These are phyloP conservation scores for Chlorophyllum brunneum DNA, from an alignment of 768 basidiomycete genomes.

Conservation along the genomic window DNA sequence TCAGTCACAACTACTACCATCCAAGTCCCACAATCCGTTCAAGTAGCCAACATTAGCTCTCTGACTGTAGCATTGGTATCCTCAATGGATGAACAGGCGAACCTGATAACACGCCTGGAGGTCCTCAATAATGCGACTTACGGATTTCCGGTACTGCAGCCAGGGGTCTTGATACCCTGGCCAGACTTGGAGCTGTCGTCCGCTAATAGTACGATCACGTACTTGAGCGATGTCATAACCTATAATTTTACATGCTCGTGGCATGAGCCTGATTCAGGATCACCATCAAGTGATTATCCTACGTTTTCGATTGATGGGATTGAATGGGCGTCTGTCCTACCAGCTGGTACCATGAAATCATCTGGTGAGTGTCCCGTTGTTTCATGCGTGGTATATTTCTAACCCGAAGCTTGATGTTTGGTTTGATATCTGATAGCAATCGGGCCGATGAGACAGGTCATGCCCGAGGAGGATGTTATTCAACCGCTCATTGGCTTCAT, in stretches of 20 bases:
- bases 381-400: no score
- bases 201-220: neutral
- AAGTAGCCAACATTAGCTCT: no score
- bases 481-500: no score
- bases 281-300: neutral
- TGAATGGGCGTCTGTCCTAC: neutral
- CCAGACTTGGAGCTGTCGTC: neutral
- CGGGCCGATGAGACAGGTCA: no score
- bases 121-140: neutral
- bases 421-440: no score
- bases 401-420: no score
- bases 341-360: neutral
- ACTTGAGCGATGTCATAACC: neutral
- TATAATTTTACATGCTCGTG: neutral
- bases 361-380: no score
- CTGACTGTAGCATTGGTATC: no score
- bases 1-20: neutral
- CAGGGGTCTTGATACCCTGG: neutral
- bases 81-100: neutral
- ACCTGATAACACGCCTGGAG: neutral
- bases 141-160: neutral
- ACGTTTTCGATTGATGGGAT: neutral
- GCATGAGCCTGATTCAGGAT: neutral
- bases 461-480: no score
- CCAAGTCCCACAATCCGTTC: no score